A percentile compares a stretch with the other conserved stretches of the same genome.
These are phyloP conservation scores for Paramecium octaurelia DNA, from an alignment of 73 alveolate genomes.

Conservation along the genomic window DNA sequence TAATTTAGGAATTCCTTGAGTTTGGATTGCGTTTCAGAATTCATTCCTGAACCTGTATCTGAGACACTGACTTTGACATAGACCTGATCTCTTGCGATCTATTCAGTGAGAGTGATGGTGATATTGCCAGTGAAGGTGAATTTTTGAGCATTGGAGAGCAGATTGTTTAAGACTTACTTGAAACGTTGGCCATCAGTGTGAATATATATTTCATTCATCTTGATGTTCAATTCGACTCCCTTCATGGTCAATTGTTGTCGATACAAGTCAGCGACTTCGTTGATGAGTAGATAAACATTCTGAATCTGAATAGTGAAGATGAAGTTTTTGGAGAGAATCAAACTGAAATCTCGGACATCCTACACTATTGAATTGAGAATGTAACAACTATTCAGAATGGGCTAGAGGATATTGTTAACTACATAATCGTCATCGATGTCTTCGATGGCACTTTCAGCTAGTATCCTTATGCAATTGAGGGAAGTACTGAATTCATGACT, in stretches of 20 bases:
- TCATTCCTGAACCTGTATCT: conserved; percentile 39
- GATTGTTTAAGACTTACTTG: not conserved
- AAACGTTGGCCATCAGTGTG: conserved; percentile 6
- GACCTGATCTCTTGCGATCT: not conserved
- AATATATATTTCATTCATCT: not conserved
- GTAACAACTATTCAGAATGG: not conserved
- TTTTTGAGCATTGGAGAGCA: conserved; percentile 26
- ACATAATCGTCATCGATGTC: not conserved
- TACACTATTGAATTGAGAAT: not conserved
- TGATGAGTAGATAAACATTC: not conserved
- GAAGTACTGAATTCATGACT: conserved; percentile 54
- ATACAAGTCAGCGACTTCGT: not conserved
- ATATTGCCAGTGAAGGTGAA: not conserved
- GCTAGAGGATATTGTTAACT: not conserved
- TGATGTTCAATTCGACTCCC: not conserved
- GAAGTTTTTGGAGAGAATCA: conserved; percentile 13
- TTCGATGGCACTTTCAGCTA: conserved; percentile 28
- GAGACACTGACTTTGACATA: not conserved
- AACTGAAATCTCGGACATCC: conserved; percentile 31
- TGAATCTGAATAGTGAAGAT: not conserved
- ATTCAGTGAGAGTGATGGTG: not conserved
- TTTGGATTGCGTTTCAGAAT: not conserved
- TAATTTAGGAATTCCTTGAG: not conserved
- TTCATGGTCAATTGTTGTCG: not conserved
- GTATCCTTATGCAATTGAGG: not conserved